phyloP scores from a whole-genome alignment of 208 protist genomes.

The Wallacemonas rigidus region DNA sequence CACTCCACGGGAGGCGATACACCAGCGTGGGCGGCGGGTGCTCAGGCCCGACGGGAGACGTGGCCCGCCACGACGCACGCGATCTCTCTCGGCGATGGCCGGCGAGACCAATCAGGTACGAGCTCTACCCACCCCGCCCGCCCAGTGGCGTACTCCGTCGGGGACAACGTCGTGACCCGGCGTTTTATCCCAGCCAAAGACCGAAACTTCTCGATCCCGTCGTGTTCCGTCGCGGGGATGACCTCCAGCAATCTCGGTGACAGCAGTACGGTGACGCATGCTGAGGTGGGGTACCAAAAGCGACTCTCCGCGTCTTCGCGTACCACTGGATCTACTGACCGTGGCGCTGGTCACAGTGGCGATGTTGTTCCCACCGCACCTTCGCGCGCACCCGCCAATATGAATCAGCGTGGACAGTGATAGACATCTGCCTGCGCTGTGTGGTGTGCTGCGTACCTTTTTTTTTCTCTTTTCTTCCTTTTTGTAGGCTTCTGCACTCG shows the following conservation, averaged over 20 bases:
- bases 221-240: background rate
- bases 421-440: too few relatives aligned
- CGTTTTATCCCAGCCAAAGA: slow-evolving; percentile 1
- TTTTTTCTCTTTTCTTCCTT: background rate
- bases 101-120: too few relatives aligned
- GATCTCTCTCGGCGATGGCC: too few relatives aligned
- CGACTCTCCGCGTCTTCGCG: slow-evolving; percentile 14
- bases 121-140: background rate
- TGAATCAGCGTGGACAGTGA: background rate
- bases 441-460: too few relatives aligned
- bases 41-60: background rate
- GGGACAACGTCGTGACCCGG: background rate
- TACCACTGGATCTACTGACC: background rate
- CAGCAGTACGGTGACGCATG: background rate
- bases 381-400: background rate
- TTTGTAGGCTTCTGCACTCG: background rate
- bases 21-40: too few relatives aligned
- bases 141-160: background rate
- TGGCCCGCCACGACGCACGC: background rate
- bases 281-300: background rate
- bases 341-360: background rate
- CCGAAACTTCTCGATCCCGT: slow-evolving; percentile 10
- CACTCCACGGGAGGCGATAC: too few relatives aligned
- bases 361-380: background rate
- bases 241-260: slow-evolving; percentile 12